Conservation (phyloP, 805 yeast species). For the Debaryomyces hansenii region DNA sequence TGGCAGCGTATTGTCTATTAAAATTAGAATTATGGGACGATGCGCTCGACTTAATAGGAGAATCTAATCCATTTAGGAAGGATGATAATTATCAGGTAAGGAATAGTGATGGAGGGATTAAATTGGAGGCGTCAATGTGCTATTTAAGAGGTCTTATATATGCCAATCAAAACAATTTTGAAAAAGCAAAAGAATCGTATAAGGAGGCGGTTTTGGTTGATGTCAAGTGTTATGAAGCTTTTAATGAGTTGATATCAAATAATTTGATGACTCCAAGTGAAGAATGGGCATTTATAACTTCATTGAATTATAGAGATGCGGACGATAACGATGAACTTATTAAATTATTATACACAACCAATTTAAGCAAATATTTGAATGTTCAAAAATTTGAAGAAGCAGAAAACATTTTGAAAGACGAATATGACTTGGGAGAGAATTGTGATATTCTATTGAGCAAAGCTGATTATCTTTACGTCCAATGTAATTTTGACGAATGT, state of each 20-base stretch:
- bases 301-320: constrained; percentile 66
- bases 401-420: constrained; percentile 63
- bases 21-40: constrained; percentile 82
- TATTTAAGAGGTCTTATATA: constrained; percentile 81
- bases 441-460: constrained; percentile 66
- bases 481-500: constrained; percentile 79
- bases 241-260: constrained; percentile 70
- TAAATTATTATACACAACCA: constrained; percentile 71
- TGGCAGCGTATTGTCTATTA: constrained; percentile 72
- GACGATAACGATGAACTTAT: constrained; percentile 82
- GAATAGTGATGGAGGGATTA: constrained; percentile 79
- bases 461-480: constrained; percentile 70
- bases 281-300: constrained; percentile 76
- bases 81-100: constrained; percentile 40
- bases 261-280: constrained; percentile 79
- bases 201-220: constrained; percentile 85
- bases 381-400: constrained; percentile 62
- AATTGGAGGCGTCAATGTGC: constrained; percentile 84
- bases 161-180: constrained; percentile 80
- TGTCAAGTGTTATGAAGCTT: constrained; percentile 91
- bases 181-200: constrained; percentile 81
- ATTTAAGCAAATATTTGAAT: constrained; percentile 71
- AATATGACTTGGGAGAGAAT: constrained; percentile 68
- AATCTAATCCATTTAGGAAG: constrained; percentile 66
- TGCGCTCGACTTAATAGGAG: constrained; percentile 84